Conservation (phyloP, 2,329 filamentous ascomycete species). For the Botryosphaeria dothidea region DNA sequence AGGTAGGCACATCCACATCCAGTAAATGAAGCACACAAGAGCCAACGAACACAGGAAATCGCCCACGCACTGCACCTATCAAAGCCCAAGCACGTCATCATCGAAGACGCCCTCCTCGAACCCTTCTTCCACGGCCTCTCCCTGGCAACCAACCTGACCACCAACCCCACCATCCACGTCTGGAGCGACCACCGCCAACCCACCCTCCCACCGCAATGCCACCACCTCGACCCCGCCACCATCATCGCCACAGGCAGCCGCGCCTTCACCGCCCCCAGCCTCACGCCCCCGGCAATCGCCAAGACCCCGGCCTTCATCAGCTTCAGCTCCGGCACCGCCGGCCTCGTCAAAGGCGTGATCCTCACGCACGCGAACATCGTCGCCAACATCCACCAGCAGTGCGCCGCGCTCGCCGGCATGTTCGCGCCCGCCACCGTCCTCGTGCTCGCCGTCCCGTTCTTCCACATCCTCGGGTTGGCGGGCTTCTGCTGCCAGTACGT, state of each 20-base stretch:
- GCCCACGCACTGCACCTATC: background rate
- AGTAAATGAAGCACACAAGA: too few relatives aligned
- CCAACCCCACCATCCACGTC: background rate
- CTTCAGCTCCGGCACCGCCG: slow-evolving; percentile 28
- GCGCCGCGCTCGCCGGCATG: background rate
- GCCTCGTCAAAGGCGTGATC: slow-evolving; percentile 28
- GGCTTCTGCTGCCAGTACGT: slow-evolving; percentile 15
- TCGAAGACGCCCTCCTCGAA: background rate
- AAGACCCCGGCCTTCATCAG: slow-evolving; percentile 15
- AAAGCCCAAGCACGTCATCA: background rate
- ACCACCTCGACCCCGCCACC: background rate
- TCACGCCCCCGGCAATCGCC: background rate
- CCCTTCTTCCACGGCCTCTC: background rate
- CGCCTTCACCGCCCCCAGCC: background rate
- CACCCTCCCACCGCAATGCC: background rate
- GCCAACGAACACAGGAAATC: background rate
- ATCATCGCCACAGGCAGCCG: background rate
- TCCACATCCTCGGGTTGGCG: slow-evolving; percentile 19
- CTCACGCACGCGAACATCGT: slow-evolving; percentile 27
- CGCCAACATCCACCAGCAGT: slow-evolving; percentile 19
- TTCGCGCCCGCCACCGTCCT: background rate
- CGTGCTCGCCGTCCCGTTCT: slow-evolving; percentile 19
- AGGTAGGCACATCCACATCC: background rate
- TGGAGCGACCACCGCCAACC: background rate
- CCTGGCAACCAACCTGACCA: background rate